Base-by-base conservation (phyloP, 1,284 basidiomycete species). In the Sanghuangporus baumii region DNA sequence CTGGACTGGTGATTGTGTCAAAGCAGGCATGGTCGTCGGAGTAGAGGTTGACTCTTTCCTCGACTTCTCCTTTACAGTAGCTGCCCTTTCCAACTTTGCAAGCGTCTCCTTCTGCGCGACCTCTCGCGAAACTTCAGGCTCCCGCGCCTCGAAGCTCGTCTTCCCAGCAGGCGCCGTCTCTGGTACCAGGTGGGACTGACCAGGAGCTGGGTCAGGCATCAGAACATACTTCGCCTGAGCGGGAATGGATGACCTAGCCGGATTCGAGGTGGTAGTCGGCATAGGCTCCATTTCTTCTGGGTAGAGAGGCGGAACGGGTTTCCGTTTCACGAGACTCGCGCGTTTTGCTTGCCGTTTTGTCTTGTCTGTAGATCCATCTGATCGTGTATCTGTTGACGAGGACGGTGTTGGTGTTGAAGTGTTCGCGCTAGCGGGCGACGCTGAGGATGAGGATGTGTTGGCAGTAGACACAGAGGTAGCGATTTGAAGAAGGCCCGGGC, bases 241-340 rank as follows among this genome's bases (percentile, higher is more conserved):
- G 40, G 38, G 36, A 16, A 37, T 41, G 16, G 43, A 18, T 2
- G 43, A 31, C 26, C 26, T 31, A 31, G 26, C 26, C 26, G 26
- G 26, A 16, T 23, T 16, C 31, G 51, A 14, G 7, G 59, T 46
- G n/a, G 47, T 18, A 6, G 20, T n/a, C 4, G 61, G 47, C 37
- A 59, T n/a, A 34, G 63, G 54, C 8, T 18, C 31, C 20, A 37
- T 48, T n/a, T 65, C 60, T 26, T 65, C 64, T 12, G 60, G 60
- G 36, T 59, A 48, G n/a, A 65, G 37, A 50, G 40, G 56, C 50
- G 64, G 64, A 6, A 65, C 64, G 11, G 64, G 64, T 31, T 65
- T 65, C 12, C 64, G 55, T 56, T 59, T 61, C 20, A 65, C 57
- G 34, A 65, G 56, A 38, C 64, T 65, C 20, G 56, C 55, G 26